Percentiles rank a stretch among this genome's conserved stretches.
phyloP scores from a whole-genome alignment of 192 early-diverging fungal species.

The Backusella tarrabulga region DNA sequence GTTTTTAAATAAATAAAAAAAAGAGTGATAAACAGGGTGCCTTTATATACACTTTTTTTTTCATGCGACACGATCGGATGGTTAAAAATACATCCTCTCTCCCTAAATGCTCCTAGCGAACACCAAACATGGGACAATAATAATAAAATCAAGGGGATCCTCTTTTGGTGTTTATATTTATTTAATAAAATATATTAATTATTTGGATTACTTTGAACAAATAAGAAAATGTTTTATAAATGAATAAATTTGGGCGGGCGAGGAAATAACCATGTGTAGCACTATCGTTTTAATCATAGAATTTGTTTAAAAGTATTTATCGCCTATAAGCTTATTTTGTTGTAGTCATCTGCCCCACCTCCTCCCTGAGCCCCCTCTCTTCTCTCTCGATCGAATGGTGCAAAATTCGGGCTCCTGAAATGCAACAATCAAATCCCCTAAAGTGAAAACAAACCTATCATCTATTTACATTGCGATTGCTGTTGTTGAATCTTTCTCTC shows the following conservation, averaged over 20 bases:
- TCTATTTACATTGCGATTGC: background rate
- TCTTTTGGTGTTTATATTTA: background rate
- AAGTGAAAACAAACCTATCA: background rate
- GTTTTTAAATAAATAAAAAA: background rate
- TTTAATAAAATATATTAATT: slow-evolving; percentile 4
- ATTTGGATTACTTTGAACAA: background rate
- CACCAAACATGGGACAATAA: background rate
- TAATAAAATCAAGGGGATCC: background rate
- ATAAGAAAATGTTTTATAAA: background rate
- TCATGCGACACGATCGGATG: slow-evolving; percentile 2
- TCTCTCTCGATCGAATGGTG: too few species aligned
- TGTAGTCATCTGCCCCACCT: too few species aligned
- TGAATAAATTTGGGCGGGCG: background rate
- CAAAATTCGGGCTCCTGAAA: background rate
- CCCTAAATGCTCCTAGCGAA: background rate
- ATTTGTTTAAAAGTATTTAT: background rate
- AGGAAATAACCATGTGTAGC: background rate
- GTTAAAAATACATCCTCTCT: background rate
- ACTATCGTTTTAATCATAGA: background rate
- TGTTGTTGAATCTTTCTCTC: background rate
- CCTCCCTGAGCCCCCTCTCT: background rate
- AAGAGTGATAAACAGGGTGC: background rate
- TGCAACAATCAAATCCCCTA: background rate
- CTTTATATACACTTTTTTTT: slow-evolving; percentile 4
- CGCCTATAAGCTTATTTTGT: background rate